These are phyloP conservation scores for Pleurotus tuber-regium DNA, from an alignment of 768 basidiomycete genomes.

Conservation along the genomic window DNA sequence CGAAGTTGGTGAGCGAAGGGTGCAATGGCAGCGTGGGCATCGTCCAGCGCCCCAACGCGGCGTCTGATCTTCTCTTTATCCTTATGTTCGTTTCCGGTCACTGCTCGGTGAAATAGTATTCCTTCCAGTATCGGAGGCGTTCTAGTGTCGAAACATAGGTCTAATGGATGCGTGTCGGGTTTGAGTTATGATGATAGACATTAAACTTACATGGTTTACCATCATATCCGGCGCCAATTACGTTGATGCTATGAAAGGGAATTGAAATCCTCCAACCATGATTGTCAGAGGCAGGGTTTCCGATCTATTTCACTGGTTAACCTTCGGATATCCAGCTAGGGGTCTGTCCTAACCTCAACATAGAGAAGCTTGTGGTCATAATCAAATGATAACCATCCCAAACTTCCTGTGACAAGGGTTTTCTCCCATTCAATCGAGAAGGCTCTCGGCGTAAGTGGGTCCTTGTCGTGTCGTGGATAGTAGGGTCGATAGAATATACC, in stretches of 20 bases:
- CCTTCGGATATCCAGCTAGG: not conserved
- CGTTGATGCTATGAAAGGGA: slow-evolving; percentile 54
- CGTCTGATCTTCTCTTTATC: slow-evolving; percentile 50
- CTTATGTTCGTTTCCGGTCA: slow-evolving; percentile 35
- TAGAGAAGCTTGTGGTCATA: slow-evolving; percentile 69
- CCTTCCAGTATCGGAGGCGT: slow-evolving; percentile 65
- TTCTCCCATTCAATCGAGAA: slow-evolving; percentile 75
- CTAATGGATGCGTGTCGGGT: slow-evolving; percentile 29
- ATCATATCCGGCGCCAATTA: slow-evolving; percentile 61
- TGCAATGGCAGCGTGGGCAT: slow-evolving; percentile 57
- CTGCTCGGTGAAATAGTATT: slow-evolving; percentile 53
- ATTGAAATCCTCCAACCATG: slow-evolving; percentile 51
- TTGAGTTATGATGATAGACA: slow-evolving; percentile 3
- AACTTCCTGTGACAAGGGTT: slow-evolving; percentile 41
- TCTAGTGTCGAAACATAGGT: slow-evolving; percentile 64
- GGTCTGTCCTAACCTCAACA: slow-evolving; percentile 43
- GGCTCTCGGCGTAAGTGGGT: slow-evolving; percentile 35
- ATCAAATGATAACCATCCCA: slow-evolving; percentile 57
- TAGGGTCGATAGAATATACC: slow-evolving; percentile 51
- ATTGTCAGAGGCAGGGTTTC: slow-evolving; percentile 51
- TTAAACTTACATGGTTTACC: slow-evolving; percentile 57
- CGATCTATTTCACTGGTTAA: slow-evolving; percentile 43
- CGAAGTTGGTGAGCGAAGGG: slow-evolving; percentile 74
- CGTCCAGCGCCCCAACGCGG: slow-evolving; percentile 55
- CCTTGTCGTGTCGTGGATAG: slow-evolving; percentile 26